Conservation (phyloP, 768 basidiomycete species). For the Boletus pseudo-olivaceus region DNA sequence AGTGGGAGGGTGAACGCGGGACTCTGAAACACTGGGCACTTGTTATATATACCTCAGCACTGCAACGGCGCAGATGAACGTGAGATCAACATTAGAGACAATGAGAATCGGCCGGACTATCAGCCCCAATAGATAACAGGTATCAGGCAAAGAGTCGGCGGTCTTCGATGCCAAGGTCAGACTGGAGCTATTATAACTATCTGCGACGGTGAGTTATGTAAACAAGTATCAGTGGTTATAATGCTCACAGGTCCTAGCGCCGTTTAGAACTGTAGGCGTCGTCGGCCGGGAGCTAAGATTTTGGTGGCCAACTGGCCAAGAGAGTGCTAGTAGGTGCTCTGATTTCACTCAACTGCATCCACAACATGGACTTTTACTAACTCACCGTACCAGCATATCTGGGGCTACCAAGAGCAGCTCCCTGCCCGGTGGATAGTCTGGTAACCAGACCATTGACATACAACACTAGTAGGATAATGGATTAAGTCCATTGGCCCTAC, state of each 20-base stretch:
- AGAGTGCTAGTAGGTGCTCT: not conserved
- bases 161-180: not conserved
- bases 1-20: not conserved
- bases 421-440: no score
- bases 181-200: not conserved
- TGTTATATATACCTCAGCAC: not conserved
- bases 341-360: not conserved
- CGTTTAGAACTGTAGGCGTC: not conserved
- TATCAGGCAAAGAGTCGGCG: not conserved
- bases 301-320: not conserved
- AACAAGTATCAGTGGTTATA: not conserved
- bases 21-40: not conserved
- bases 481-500: no score
- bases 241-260: not conserved
- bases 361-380: not conserved
- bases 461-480: no score
- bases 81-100: not conserved
- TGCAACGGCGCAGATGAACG: not conserved
- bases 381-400: not conserved
- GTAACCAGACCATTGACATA: no score
- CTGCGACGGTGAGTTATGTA: not conserved
- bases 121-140: no score
- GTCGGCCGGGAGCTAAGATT: not conserved
- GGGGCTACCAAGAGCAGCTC: not conserved
- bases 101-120: not conserved